These are phyloP conservation scores for Lathyrus aphaca DNA, from an alignment of 306 rosid genomes.

Conservation along the genomic window DNA sequence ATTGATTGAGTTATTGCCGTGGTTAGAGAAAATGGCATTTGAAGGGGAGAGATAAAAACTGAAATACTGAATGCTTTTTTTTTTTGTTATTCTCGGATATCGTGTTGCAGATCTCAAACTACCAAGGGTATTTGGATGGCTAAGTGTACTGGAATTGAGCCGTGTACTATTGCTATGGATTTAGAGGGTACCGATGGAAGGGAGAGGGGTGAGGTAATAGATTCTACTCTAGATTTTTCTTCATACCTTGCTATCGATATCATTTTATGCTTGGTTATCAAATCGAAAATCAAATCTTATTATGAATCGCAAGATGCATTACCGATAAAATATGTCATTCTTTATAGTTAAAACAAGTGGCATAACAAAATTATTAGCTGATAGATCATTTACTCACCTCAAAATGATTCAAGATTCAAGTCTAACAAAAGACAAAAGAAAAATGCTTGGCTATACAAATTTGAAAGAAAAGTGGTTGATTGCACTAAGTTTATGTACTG, in stretches of 20 bases:
- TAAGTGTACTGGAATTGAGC: constrained; percentile 76
- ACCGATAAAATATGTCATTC: not conserved
- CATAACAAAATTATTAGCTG: not conserved
- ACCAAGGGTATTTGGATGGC: constrained; percentile 97
- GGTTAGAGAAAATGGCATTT: not conserved
- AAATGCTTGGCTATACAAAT: not conserved
- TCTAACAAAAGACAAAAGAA: not conserved
- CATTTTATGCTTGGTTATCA: not conserved
- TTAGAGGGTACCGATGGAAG: constrained; percentile 99
- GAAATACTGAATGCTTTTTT: not conserved
- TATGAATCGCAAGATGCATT: not conserved
- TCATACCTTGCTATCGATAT: not conserved
- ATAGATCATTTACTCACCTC: not conserved
- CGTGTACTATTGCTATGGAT: constrained; percentile 93
- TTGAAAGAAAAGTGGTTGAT: not conserved
- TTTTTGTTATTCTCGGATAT: constrained; percentile 5
- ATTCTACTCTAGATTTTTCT: constrained; percentile 21
- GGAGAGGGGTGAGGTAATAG: constrained; percentile 94
- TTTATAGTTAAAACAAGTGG: not conserved
- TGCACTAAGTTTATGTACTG: not conserved
- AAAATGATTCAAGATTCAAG: not conserved
- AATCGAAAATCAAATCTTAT: not conserved
- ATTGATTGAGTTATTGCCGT: constrained; percentile 2
- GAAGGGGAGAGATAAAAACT: not conserved
- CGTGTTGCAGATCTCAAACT: constrained; percentile 74